These are phyloP conservation scores for Cercophora samala DNA, from an alignment of 495 filamentous ascomycete species.

Conservation along the genomic window DNA sequence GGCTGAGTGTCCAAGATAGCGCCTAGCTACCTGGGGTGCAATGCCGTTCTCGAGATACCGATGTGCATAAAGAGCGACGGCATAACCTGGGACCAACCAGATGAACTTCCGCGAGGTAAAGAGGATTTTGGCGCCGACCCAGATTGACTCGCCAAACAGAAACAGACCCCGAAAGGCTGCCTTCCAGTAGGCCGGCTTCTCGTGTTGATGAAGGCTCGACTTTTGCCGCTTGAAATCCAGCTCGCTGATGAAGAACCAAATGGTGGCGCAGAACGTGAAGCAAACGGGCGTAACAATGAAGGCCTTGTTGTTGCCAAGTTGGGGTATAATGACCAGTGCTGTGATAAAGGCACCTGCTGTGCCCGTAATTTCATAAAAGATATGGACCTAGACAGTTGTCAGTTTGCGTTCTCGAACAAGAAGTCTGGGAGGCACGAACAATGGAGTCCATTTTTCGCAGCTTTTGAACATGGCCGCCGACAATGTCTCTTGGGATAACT, in stretches of 20 bases:
- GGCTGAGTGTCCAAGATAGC: constrained; percentile 40
- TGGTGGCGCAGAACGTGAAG: constrained; percentile 34
- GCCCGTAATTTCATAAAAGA: constrained; percentile 45
- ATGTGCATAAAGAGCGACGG: constrained; percentile 44
- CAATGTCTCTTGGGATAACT: constrained; percentile 46
- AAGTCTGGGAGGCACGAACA: constrained; percentile 11
- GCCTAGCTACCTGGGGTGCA: constrained; percentile 39
- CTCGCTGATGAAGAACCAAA: constrained; percentile 41
- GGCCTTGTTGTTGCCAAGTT: constrained; percentile 46
- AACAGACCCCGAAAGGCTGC: constrained; percentile 32
- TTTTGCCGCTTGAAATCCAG: constrained; percentile 30
- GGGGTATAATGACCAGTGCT: constrained; percentile 41
- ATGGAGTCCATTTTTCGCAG: constrained; percentile 44
- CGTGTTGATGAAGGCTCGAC: background rate
- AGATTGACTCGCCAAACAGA: constrained; percentile 41
- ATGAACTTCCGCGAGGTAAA: constrained; percentile 44
- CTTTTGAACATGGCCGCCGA: constrained; percentile 45
- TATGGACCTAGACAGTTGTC: constrained; percentile 25
- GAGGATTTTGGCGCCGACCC: constrained; percentile 40
- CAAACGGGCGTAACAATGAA: constrained; percentile 44
- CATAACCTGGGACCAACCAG: constrained; percentile 46
- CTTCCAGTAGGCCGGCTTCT: constrained; percentile 21
- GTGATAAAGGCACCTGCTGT: constrained; percentile 44
- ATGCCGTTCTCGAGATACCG: constrained; percentile 46
- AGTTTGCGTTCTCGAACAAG: background rate